Evolutionary conservation across 108 stramenopile genomes (phyloP).

Genomic region (Schizochytrium sp.): DNA sequence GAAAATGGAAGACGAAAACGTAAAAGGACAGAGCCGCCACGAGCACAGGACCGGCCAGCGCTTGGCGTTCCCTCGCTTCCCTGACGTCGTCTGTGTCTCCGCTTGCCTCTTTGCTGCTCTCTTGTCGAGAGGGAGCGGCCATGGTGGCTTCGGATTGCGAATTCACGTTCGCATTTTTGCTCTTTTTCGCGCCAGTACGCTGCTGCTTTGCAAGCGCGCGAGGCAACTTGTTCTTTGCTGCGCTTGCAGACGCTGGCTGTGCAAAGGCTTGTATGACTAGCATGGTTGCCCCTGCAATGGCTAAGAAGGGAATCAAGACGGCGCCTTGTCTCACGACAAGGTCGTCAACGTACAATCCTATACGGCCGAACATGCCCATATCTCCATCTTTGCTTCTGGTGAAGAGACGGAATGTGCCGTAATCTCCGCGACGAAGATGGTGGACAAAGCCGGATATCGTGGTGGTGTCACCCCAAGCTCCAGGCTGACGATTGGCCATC

Average conservation of each 20-base stretch:
- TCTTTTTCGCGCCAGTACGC: too few species aligned
- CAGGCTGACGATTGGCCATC: conserved; percentile 39
- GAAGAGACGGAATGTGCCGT: conserved; percentile 64
- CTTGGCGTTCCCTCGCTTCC: not conserved
- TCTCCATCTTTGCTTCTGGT: conserved; percentile 32
- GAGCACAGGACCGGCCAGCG: not conserved
- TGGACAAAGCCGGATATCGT: conserved; percentile 51
- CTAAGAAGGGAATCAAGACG: not conserved
- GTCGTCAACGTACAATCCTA: conserved; percentile 9
- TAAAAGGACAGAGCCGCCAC: conserved; percentile 43
- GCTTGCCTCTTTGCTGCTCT: too few species aligned
- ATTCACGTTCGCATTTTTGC: too few species aligned
- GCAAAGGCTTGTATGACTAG: not conserved
- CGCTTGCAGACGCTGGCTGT: too few species aligned
- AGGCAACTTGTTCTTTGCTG: too few species aligned
- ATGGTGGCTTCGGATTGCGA: too few species aligned
- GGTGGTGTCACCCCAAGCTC: conserved; percentile 66
- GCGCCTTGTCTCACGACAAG: not conserved
- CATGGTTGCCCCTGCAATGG: not conserved
- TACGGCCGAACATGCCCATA: conserved; percentile 36
- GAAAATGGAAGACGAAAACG: conserved; percentile 54
- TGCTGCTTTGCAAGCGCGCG: too few species aligned
- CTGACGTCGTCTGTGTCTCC: not conserved
- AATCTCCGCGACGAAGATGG: conserved; percentile 61
- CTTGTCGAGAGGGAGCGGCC: too few species aligned